Evolutionary conservation across 495 filamentous ascomycete species (phyloP), one percentile per base, ranked within the genome.

Genomic region (Penicillium waksmanii): DNA sequence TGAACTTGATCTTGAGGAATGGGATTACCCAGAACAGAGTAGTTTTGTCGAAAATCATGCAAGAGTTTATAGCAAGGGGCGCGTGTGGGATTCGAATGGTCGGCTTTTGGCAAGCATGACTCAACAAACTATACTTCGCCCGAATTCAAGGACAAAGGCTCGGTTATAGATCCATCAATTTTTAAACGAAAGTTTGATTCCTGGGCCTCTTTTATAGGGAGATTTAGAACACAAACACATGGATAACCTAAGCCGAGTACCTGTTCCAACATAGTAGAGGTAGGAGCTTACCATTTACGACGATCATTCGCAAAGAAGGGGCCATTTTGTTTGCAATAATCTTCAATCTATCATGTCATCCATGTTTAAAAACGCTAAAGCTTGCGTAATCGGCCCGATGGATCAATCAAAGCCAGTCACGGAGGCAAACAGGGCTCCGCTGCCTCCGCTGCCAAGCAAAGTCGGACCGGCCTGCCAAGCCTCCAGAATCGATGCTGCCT

Each of bases 391-490:
- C 42, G 17, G 17, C 42, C 42, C 17, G 42, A 44, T n/a, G 17
- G 7, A 7, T 44, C 42, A 44, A 44, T 44, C 42, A 44, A n/a
- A 44, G 8, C n/a, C 8, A 17, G 17, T 13, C 21, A 48, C 46
- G 46, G 46, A 48, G 23, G 21, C 19, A 48, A 48, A 48, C 3
- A 23, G 9, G 15, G 21, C 46, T 48, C 46, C 46, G 43, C 43
- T 21, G 18, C 43, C 43, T 38, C 51, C 51, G 34, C 35, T 48
- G 58, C 58, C 58, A 60, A 60, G 58, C 12, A 48, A 48, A 43
- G 35, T 60, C 58, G 58, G 58, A 52, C 52, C 51, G 58, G 34
- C 3, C 44, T 50, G 58, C 58, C 58, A 60, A 60, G 58, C 46
- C 52, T 38, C 42, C 33, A n/a, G 51, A 46, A 50, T 60, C 51